phyloP scores from a whole-genome alignment of 2,329 filamentous ascomycete genomes.

The Fonsecaea monophora region DNA sequence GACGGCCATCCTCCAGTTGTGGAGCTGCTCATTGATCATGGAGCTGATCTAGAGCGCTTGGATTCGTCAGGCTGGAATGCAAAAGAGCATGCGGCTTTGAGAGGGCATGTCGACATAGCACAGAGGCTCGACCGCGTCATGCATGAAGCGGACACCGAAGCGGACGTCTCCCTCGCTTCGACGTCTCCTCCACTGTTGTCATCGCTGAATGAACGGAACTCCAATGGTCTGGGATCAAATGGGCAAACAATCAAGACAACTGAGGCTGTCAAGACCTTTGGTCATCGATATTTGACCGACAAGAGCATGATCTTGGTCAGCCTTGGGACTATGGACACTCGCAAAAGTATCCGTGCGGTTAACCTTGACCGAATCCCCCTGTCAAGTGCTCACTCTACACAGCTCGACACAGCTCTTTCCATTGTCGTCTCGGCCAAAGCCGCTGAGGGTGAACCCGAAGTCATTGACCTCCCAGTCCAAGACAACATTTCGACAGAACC shows the following conservation, averaged over 20 bases:
- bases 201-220: constrained; percentile 48
- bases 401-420: constrained; percentile 91
- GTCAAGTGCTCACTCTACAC: constrained; percentile 85
- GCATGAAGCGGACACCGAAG: constrained; percentile 47
- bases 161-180: constrained; percentile 44
- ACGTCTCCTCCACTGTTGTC: constrained; percentile 42
- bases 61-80: constrained; percentile 95
- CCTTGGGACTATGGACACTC: constrained; percentile 91
- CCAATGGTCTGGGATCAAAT: constrained; percentile 44
- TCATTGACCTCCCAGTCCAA: constrained; percentile 90
- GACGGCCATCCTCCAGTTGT: constrained; percentile 81
- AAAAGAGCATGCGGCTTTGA: constrained; percentile 87
- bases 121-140: constrained; percentile 67
- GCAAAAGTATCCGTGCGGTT: constrained; percentile 80
- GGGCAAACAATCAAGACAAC: constrained; percentile 57
- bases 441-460: constrained; percentile 82
- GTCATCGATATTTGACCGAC: constrained; percentile 89
- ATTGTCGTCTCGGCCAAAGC: constrained; percentile 86
- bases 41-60: constrained; percentile 73
- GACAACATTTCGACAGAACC: constrained; percentile 94
- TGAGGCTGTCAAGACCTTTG: constrained; percentile 92
- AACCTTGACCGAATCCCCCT: constrained; percentile 87
- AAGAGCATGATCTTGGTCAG: constrained; percentile 91
- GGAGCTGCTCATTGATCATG: constrained; percentile 76
- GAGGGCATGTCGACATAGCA: constrained; percentile 86